Conservation (phyloP, 2,329 filamentous ascomycete species). For the Colletotrichum sp. region DNA sequence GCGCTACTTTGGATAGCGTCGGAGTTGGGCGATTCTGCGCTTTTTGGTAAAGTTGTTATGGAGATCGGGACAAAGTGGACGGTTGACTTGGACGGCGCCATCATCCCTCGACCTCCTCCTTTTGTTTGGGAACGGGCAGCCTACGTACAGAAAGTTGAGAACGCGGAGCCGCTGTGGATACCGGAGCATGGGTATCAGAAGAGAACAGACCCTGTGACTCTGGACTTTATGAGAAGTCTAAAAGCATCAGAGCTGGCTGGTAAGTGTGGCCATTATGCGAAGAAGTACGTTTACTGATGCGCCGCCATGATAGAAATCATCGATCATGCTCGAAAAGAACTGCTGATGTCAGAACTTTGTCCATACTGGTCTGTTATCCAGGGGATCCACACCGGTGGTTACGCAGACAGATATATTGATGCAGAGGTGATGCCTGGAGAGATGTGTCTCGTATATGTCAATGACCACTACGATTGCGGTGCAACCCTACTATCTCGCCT, state of each 20-base stretch:
- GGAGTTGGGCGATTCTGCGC: neutral
- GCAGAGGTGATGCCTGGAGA: neutral
- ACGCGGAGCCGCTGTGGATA: neutral
- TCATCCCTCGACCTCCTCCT: neutral
- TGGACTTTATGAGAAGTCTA: neutral
- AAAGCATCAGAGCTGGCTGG: neutral
- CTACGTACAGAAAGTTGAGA: neutral
- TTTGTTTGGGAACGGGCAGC: neutral
- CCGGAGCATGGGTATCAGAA: neutral
- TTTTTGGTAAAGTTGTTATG: neutral
- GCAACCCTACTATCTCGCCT: neutral
- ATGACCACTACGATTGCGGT: neutral
- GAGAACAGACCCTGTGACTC: neutral
- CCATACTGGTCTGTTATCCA: neutral
- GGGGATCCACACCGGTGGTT: neutral
- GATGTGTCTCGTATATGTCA: neutral
- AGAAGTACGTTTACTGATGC: neutral
- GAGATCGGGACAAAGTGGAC: neutral
- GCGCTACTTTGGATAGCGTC: neutral
- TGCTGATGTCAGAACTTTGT: neutral
- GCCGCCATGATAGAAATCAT: neutral
- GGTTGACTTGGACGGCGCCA: neutral
- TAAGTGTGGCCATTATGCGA: neutral
- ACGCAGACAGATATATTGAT: neutral
- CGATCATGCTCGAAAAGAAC: neutral